Evolutionary conservation across 2,329 filamentous ascomycete species (phyloP), one percentile per base, ranked within the genome.

Genomic region (Elsinoe australis): DNA sequence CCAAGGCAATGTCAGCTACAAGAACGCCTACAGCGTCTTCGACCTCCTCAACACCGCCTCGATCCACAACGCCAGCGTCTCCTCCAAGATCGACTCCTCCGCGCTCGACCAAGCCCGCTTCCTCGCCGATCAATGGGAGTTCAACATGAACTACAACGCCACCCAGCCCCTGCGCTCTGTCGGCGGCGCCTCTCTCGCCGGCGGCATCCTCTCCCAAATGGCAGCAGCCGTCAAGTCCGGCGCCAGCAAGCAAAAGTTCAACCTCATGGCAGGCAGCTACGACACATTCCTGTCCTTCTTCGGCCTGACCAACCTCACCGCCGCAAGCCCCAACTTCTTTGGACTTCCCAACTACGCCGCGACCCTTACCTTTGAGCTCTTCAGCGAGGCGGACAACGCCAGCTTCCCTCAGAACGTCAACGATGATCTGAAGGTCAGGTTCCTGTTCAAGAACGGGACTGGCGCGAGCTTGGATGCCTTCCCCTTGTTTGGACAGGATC

Each of bases 331-430:
- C 1, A 69, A 85, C 62, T 94, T 95, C 70, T 80, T 70, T 51
- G 85, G 85, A 48, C 71, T 95, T 9, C 80, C 83, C n/a, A 82
- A 88, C 67, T 95, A 95, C 59, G 87, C 87, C 4, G 83, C 82
- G 2, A 80, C 80, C 54, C 87, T 94, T 77, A 73, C 73, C 4
- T 89, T 94, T 62, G 89, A 95, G 71, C 75, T 74, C 17, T 75
- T 80, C 57, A 81, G 78, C 32, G 72, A 77, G 52, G 59, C 62
- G 0, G 73, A 72, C 0, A 56, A 61, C 2, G 55, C 62, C 5
- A 55, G 50, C 3, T 59, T 58, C 49, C 61, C 63, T 3, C 34
- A 36, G 2, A 53, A 58, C n/a, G 35, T 35, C 3, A 52, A 58
- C 12, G 64, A 70, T 0, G 76, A 82, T 3, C 64, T 80, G 31